These are phyloP conservation scores for Chrysosporium queenslandicum DNA, from an alignment of 2,329 filamentous ascomycete genomes.

Conservation along the genomic window DNA sequence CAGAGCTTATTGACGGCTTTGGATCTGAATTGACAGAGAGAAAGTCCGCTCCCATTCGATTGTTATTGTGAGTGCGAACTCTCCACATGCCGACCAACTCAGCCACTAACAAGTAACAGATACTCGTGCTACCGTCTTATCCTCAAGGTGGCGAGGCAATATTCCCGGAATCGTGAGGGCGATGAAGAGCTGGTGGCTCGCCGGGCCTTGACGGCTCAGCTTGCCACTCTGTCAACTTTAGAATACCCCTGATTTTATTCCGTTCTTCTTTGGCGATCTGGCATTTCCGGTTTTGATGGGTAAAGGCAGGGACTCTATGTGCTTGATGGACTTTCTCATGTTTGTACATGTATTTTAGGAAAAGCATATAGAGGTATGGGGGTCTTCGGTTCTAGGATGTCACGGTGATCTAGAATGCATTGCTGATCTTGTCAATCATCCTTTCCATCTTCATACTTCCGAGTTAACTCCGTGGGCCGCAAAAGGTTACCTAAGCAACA, in stretches of 20 bases:
- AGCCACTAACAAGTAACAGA: slow-evolving; percentile 18
- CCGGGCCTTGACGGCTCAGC: slow-evolving; percentile 26
- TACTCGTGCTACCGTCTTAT: slow-evolving; percentile 34
- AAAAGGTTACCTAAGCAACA: too few relatives aligned
- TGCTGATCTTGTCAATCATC: too few relatives aligned
- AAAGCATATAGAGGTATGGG: background rate
- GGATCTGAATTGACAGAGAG: slow-evolving; percentile 22
- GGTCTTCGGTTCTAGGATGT: background rate
- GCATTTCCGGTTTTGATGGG: background rate
- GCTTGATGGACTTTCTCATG: background rate
- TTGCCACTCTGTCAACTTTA: slow-evolving; percentile 25
- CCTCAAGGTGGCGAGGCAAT: slow-evolving; percentile 30
- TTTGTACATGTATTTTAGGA: slow-evolving; percentile 1
- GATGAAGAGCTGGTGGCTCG: slow-evolving; percentile 31
- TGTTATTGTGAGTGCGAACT: slow-evolving; percentile 27
- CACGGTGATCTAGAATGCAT: background rate
- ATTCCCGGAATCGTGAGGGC: slow-evolving; percentile 31
- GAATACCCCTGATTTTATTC: slow-evolving; percentile 12
- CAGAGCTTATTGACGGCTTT: slow-evolving; percentile 31
- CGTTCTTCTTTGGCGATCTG: slow-evolving; percentile 3
- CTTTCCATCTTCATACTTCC: too few relatives aligned
- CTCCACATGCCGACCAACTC: background rate
- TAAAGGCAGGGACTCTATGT: background rate
- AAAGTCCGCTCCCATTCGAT: slow-evolving; percentile 24
- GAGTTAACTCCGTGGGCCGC: too few relatives aligned